Evolutionary conservation across 2,329 filamentous ascomycete genomes (phyloP).

Genomic region (Monilinia aucupariae): DNA sequence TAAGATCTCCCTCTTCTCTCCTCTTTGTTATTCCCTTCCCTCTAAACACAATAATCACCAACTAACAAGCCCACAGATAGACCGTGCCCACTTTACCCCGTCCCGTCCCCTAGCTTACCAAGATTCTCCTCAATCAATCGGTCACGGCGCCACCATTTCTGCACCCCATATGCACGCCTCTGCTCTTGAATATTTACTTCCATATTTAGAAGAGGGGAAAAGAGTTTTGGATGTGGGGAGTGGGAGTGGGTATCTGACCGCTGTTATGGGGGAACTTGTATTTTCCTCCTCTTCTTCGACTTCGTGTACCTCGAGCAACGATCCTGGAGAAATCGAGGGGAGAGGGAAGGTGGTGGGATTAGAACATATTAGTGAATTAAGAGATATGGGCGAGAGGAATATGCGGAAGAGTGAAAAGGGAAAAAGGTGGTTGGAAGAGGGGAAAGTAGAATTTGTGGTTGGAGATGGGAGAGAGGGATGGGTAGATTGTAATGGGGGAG

Average conservation of each 20-base stretch:
- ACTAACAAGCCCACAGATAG: slow-evolving; percentile 53
- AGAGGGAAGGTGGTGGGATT: slow-evolving; percentile 57
- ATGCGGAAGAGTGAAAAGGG: slow-evolving; percentile 60
- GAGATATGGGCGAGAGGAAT: slow-evolving; percentile 58
- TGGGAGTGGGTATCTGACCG: slow-evolving; percentile 79
- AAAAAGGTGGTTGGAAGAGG: slow-evolving; percentile 52
- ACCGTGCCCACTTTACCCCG: slow-evolving; percentile 79
- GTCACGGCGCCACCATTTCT: slow-evolving; percentile 62
- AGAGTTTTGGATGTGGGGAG: slow-evolving; percentile 69
- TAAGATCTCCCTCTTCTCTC: slow-evolving; percentile 36
- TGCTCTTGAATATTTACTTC: slow-evolving; percentile 57
- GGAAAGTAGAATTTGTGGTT: slow-evolving; percentile 64
- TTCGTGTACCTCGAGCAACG: neutral
- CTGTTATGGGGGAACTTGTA: slow-evolving; percentile 66
- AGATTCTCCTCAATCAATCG: slow-evolving; percentile 65
- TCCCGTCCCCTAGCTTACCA: slow-evolving; percentile 63
- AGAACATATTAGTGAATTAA: slow-evolving; percentile 64
- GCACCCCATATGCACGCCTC: slow-evolving; percentile 69
- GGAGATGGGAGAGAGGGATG: slow-evolving; percentile 70
- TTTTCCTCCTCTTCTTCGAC: neutral
- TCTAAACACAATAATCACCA: slow-evolving; percentile 5
- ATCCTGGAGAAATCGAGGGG: slow-evolving; percentile 1
- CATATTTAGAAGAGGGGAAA: slow-evolving; percentile 44
- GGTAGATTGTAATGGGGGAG: slow-evolving; percentile 41
- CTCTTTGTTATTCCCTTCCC: neutral